Evolutionary conservation across 1,284 basidiomycete species (phyloP), one percentile per base, ranked within the genome.

Genomic region (Sanghuangporus sanghuang): DNA sequence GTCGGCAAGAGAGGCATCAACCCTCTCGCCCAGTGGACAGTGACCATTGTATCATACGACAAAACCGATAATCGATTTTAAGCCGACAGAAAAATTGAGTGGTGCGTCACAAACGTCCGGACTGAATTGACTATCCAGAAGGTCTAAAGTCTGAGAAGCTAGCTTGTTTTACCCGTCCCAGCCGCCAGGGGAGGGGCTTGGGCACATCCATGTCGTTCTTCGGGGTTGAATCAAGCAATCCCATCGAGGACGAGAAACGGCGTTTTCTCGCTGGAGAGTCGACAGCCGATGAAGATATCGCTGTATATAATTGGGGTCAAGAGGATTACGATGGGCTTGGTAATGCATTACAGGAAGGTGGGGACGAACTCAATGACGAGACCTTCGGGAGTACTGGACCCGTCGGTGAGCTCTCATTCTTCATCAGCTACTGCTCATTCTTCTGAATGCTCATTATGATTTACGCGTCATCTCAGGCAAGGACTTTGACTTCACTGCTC

Each of bases 361-460:
- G 87, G 57, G 95, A 97, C 79, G 94, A 95, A 67, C 74, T 95
- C 69, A 97, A 98, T 75, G 93, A 97, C 72, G 95, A 97, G 79
- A 99, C 96, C 1, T 99, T 99, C 77, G 96, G 96, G 44, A 83
- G 78, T 46, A 71, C 78, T 53, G 86, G 81, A 27, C 76, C 74
- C 64, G 81, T 95, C 65, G 90, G 93, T 93, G 73, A 79, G 85
- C 74, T 64, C 18, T 60, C 59, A 46, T 40, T 23, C 56, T 35
- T 40, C 11, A 36, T 36, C n/a, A 50, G 7, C 50, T 40, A n/a
- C 50, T 16, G 32, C 42, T 60, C 4, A 6, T 61, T 6, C 44
- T 4, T 4, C 8, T 3, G 4, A 32, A 32, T 52, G 14, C n/a
- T 61, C 36, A 52, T 14, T 38, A 38, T n/a, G 12, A 32, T 11